Evolutionary conservation across 441 rosid species (phyloP).

Genomic region (Brassica hybrid): DNA sequence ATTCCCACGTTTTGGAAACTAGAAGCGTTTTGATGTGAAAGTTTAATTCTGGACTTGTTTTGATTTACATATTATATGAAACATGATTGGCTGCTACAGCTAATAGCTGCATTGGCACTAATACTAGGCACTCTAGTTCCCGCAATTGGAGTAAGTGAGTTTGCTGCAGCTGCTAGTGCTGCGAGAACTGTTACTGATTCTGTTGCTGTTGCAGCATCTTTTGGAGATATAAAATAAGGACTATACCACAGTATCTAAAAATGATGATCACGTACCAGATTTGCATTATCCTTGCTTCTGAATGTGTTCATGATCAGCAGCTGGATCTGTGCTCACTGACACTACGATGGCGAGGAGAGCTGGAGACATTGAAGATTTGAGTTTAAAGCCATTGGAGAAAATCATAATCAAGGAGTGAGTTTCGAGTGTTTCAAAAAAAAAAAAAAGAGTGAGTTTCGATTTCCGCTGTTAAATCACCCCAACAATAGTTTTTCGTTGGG

Average conservation of each 20-base stretch:
- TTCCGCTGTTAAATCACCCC: no score
- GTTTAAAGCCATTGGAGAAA: constrained; percentile 75
- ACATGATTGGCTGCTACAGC: constrained; percentile 96
- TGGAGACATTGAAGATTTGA: constrained; percentile 88
- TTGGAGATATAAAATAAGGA: constrained; percentile 68
- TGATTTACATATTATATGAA: neutral
- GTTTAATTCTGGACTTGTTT: no score
- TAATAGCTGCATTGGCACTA: constrained; percentile 84
- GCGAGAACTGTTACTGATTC: constrained; percentile 91
- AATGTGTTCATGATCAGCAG: constrained; percentile 55
- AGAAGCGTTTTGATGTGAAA: no score
- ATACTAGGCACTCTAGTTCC: constrained; percentile 83
- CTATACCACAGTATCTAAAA: neutral
- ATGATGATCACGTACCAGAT: neutral
- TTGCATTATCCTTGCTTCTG: neutral
- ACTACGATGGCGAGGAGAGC: constrained; percentile 91
- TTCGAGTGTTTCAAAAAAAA: no score
- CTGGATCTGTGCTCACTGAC: constrained; percentile 98
- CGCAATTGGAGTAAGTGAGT: constrained; percentile 84
- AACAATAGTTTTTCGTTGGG: no score
- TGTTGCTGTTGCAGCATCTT: constrained; percentile 90
- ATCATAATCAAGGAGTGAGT: constrained; percentile 76
- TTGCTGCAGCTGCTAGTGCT: constrained; percentile 90
- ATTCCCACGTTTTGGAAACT: constrained; percentile 1
- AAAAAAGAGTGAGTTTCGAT: constrained; percentile 38